Conservation (phyloP, 2,329 filamentous ascomycete species). For the Xylariales sp. region DNA sequence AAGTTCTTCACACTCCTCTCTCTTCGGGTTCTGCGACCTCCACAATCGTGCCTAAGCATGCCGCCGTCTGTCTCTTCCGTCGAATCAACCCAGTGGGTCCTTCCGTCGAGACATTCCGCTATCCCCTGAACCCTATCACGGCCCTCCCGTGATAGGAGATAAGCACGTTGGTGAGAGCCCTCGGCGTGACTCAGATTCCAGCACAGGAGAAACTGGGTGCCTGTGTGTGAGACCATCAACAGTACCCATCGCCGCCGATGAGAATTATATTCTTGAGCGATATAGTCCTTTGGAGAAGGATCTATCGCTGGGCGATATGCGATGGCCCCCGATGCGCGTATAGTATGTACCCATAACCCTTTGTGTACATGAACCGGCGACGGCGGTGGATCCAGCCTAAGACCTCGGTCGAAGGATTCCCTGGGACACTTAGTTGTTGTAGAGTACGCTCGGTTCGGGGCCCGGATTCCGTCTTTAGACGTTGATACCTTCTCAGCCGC, state of each 20-base stretch:
- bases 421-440: not conserved
- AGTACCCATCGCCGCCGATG: conserved; percentile 11
- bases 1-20: conserved; percentile 6
- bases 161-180: conserved; percentile 11
- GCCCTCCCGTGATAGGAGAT: not conserved
- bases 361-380: not conserved
- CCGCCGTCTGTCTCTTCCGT: conserved; percentile 8
- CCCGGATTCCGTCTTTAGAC: conserved; percentile 5
- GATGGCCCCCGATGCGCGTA: conserved; percentile 12
- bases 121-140: conserved; percentile 17
- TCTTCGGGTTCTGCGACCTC: not conserved
- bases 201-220: not conserved
- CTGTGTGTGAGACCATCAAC: conserved; percentile 9
- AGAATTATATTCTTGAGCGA: not conserved
- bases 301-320: not conserved
- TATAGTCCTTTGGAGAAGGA: not conserved
- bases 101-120: conserved; percentile 13
- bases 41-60: conserved; percentile 14
- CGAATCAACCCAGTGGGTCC: not conserved
- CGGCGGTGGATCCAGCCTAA: not conserved
- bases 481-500: conserved; percentile 9
- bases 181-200: conserved; percentile 11
- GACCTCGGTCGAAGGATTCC: not conserved
- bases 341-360: not conserved
- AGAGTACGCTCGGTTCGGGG: conserved; percentile 14